Conservation (phyloP, 75 land plant species). For the Gnetum montanum region DNA sequence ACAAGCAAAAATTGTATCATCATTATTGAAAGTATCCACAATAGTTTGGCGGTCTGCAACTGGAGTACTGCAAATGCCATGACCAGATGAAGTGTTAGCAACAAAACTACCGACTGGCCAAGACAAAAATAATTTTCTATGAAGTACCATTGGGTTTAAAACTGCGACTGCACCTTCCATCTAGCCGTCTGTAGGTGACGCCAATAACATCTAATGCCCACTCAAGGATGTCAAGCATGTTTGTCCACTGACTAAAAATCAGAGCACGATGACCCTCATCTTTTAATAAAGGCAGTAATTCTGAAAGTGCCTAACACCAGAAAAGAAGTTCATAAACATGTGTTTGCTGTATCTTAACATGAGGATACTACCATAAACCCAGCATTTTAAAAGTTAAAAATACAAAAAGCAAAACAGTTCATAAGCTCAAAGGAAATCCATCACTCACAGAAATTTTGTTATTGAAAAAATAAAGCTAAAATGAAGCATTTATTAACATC, state of each 20-base stretch:
- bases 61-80: constrained; percentile 77
- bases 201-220: constrained; percentile 91
- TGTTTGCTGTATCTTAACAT: background rate
- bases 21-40: constrained; percentile 87
- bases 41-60: constrained; percentile 87
- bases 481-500: no score
- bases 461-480: no score
- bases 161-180: constrained; percentile 69
- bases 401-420: background rate
- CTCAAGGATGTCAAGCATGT: constrained; percentile 97
- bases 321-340: background rate
- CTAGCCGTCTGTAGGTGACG: constrained; percentile 72
- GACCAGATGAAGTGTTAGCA: constrained; percentile 1
- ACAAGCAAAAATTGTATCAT: constrained; percentile 87
- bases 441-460: no score
- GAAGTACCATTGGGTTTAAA: no score
- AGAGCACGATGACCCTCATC: constrained; percentile 76
- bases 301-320: constrained; percentile 47
- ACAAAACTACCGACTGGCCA: background rate
- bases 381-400: background rate
- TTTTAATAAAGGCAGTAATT: constrained; percentile 66
- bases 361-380: background rate
- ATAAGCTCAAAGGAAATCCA: no score
- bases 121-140: background rate
- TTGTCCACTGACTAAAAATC: constrained; percentile 99